phyloP scores from a whole-genome alignment of 148 eudicot genomes.

The Oxyria digyna region DNA sequence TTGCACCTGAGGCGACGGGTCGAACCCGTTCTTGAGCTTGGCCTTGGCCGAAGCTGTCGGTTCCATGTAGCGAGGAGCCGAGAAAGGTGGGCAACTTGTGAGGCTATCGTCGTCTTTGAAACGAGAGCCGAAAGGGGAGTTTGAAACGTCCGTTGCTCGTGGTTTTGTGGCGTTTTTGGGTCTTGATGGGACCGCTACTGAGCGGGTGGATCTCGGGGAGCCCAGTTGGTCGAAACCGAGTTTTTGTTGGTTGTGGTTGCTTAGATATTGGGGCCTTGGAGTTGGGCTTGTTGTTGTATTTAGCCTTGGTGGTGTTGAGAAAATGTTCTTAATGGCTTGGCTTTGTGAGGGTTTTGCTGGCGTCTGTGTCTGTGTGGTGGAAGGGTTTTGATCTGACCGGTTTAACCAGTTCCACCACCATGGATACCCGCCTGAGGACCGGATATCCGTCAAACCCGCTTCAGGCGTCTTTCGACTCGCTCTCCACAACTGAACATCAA shows the following conservation, averaged over 20 bases:
- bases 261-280: too few species aligned
- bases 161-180: conserved; percentile 23
- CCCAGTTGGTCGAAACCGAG: conserved; percentile 33
- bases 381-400: conserved; percentile 16
- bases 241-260: conserved; percentile 18
- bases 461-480: conserved; percentile 48
- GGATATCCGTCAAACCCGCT: conserved; percentile 32
- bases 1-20: conserved; percentile 29
- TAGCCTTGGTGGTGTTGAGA: conserved; percentile 50
- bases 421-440: conserved; percentile 56
- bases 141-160: conserved; percentile 22
- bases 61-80: conserved; percentile 60
- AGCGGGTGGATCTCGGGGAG: conserved; percentile 69
- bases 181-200: conserved; percentile 30
- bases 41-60: conserved; percentile 64
- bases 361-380: background rate
- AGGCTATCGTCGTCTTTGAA: conserved; percentile 74
- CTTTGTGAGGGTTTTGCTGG: conserved; percentile 26
- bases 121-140: conserved; percentile 32
- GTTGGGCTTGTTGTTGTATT: conserved; percentile 15
- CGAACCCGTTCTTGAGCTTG: conserved; percentile 35
- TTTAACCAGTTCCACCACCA: conserved; percentile 99
- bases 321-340: conserved; percentile 24
- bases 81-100: conserved; percentile 70
- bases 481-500: conserved; percentile 39